Conservation (phyloP, 1,284 basidiomycete species). For the Malassezia vespertilionis region DNA sequence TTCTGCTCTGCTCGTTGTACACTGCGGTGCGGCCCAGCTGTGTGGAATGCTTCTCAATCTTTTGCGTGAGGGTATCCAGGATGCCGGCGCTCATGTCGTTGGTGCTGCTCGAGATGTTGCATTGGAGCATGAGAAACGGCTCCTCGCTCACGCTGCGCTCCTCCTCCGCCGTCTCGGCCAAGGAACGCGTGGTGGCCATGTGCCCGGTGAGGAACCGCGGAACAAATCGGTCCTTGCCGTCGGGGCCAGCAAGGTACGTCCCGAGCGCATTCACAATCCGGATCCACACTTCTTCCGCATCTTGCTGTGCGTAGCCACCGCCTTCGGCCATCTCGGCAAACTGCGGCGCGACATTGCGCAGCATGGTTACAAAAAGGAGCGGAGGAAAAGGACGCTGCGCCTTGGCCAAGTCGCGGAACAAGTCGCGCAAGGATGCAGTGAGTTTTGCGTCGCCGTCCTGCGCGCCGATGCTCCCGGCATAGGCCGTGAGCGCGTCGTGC, state of each 20-base stretch:
- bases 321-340: constrained; percentile 62
- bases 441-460: constrained; percentile 48
- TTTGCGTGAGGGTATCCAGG: constrained; percentile 67
- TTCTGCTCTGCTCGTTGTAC: constrained; percentile 71
- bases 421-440: constrained; percentile 57
- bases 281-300: constrained; percentile 90
- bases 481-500: constrained; percentile 49
- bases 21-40: constrained; percentile 66
- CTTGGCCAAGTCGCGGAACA: constrained; percentile 63
- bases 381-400: constrained; percentile 73
- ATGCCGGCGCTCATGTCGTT: constrained; percentile 86
- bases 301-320: constrained; percentile 71
- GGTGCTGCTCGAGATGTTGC: constrained; percentile 74
- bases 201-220: constrained; percentile 75
- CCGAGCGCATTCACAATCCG: constrained; percentile 66
- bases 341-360: constrained; percentile 75
- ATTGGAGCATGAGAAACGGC: constrained; percentile 75
- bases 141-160: constrained; percentile 59
- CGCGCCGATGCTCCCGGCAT: constrained; percentile 24
- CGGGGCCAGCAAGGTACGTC: neutral
- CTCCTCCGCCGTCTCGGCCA: constrained; percentile 66
- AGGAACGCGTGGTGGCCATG: constrained; percentile 59
- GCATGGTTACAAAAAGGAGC: constrained; percentile 56
- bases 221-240: constrained; percentile 53
- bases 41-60: constrained; percentile 74